A percentile compares a stretch with the other conserved stretches of the same genome.
Evolutionary conservation across 345 rosid species (phyloP).

Genomic region (Mercurialis annua): DNA sequence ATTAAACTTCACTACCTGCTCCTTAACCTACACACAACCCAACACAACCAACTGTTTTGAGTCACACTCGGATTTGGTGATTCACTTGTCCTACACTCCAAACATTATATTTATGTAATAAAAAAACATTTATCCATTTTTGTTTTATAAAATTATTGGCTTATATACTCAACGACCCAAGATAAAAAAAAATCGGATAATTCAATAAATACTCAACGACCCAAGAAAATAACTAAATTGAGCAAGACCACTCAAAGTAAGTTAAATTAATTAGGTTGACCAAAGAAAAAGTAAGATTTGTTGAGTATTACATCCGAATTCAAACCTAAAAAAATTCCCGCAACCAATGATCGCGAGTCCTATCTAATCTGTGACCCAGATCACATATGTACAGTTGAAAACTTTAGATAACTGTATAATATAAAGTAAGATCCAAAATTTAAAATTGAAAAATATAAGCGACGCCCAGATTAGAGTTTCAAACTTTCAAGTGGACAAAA

Average conservation of each 20-base stretch:
- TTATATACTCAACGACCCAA: too few relatives aligned
- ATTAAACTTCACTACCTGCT: constrained; percentile 19
- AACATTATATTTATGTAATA: too few relatives aligned
- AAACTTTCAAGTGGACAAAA: background rate
- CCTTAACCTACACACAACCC: constrained; percentile 27
- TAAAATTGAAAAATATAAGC: background rate
- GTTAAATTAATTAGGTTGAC: background rate
- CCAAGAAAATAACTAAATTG: background rate
- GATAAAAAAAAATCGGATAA: background rate
- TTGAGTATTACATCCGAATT: background rate
- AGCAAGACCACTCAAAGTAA: background rate
- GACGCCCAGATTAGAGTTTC: background rate
- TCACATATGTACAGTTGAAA: background rate
- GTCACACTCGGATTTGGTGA: constrained; percentile 17
- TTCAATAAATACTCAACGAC: background rate
- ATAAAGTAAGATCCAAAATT: background rate
- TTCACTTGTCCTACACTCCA: constrained; percentile 22
- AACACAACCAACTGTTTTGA: constrained; percentile 17
- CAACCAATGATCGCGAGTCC: constrained; percentile 1
- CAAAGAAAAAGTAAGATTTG: background rate
- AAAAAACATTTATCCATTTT: background rate
- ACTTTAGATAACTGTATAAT: background rate
- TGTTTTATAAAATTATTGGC: too few relatives aligned
- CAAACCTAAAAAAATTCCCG: background rate
- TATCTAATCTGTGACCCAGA: too few relatives aligned